These are phyloP conservation scores for Colletotrichum endophyticum DNA, from an alignment of 2,329 filamentous ascomycete genomes.

Conservation along the genomic window DNA sequence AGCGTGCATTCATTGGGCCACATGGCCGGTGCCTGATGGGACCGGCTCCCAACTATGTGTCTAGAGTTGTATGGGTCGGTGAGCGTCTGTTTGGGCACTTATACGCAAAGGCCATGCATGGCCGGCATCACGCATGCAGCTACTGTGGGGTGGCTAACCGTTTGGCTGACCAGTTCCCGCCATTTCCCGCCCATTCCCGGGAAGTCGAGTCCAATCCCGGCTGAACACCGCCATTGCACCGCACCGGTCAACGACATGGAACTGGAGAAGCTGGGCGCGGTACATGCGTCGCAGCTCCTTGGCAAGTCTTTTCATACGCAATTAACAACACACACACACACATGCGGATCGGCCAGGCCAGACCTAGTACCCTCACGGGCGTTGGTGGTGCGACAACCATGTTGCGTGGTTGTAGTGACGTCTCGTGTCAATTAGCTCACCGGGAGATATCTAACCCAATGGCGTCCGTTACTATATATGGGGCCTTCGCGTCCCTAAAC, in stretches of 20 bases:
- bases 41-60: conserved; percentile 23
- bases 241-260: conserved; percentile 3
- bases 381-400: background rate
- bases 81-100: conserved; percentile 19
- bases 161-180: conserved; percentile 2
- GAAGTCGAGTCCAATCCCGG: background rate
- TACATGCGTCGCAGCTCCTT: background rate
- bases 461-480: background rate
- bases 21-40: conserved; percentile 22
- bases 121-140: conserved; percentile 22
- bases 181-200: conserved; percentile 1
- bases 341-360: background rate
- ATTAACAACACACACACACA: background rate
- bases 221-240: background rate
- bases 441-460: background rate
- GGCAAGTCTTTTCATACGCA: background rate
- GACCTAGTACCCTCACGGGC: background rate
- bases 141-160: conserved; percentile 11
- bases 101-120: conserved; percentile 20
- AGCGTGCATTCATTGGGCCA: conserved; percentile 15
- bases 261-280: background rate
- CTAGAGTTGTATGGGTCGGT: conserved; percentile 23
- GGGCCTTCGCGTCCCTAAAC: background rate
- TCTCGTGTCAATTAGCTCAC: background rate
- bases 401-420: background rate